Evolutionary conservation across 306 rosid genomes (phyloP), one percentile per base, ranked within the genome.

Genomic region (Myrica gale): DNA sequence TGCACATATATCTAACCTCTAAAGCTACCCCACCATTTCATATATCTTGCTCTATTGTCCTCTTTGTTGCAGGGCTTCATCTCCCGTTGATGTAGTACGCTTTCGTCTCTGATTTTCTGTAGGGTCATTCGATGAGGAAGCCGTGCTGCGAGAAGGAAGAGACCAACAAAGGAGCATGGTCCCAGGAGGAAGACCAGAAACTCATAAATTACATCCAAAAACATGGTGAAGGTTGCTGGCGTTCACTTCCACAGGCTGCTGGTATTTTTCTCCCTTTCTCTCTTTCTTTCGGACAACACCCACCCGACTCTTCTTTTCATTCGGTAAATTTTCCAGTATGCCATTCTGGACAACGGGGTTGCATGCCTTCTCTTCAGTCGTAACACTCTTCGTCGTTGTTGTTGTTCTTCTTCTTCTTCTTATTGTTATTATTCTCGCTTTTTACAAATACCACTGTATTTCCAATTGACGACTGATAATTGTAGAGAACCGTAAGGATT

Each of bases 121-220:
- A 17, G 21, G 10, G 9, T 6, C 70, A 8, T 9, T 32, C 74
- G 17, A 82, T 80, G 87, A 80, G 84, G 61, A 84, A 76, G 65
- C 76, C 79, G 47, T 61, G 78, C 54, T 74, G 77, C 16, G 81
- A 82, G 54, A 84, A 83, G 72, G 43, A 48, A 23, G 84, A 73
- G 71, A 80, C 63, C 1, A 78, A 54, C 10, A 85, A 79, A 76
- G 85, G 90, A 21, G 84, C 80, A 1, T 83, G 90, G 90, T 79
- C 88, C 3, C 78, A 47, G 48, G 79, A 87, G 43, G 90, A 87
- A 76, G 90, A 87, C 71, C 84, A 84, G 80, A 84, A 82, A 46
- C 90, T 87, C 46, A 56, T 82, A 16, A 79, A 77, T 43, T 77
- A 87, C 67, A 51, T 87, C 53, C 81, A 63, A 10, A 77, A 52